Base-by-base conservation (phyloP, 345 rosid species). In the Eucalyptus globulus region DNA sequence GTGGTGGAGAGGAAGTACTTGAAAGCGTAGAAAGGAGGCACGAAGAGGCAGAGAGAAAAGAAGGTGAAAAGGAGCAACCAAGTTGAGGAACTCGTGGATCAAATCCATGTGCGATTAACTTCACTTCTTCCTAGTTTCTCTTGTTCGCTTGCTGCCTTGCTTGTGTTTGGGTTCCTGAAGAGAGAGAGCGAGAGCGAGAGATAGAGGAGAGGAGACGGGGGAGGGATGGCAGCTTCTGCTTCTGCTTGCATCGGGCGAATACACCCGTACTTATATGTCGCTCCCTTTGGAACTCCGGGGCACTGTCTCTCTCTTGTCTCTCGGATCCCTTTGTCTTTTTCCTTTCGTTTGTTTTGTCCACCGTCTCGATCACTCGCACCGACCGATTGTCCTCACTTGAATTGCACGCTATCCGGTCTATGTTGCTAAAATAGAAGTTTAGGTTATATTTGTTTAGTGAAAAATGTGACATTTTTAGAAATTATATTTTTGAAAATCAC, bases 61-160 rank as follows among this genome's bases (percentile, higher is more conserved):
- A 90, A 31, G 43, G 88, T 87, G 88, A 89, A 43, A 31, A 34
- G 90, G 92, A 88, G 89, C 89, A 9, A 88, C 83, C 26, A 90
- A 31, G 89, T 89, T 92, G 24, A 91, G 43, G 47, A 91, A 88
- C 76, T 49, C 88, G 89, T 90, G 91, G 76, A 91, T 88, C 51
- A 80, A 53, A 1, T 53, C 58, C 58, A 53, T 53, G 58, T 53
- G 11, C 26, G 58, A 21, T 53, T 53, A 21, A 53, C 58, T 53
- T 53, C 58, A 53, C 58, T 53, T 53, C 58, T 21, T 53, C 58
- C 58, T 53, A 53, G 26, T 53, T 53, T 53, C 58, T 53, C 24
- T 19, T 19, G 58, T 5, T 8, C 26, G 58, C 76, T 65, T 65
- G 76, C 76, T 65, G 76, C 76, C 76, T 53, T 65, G 37, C 76